These are phyloP conservation scores for Polysphondylium violaceum DNA, from an alignment of 78 protist species.

Conservation along the genomic window DNA sequence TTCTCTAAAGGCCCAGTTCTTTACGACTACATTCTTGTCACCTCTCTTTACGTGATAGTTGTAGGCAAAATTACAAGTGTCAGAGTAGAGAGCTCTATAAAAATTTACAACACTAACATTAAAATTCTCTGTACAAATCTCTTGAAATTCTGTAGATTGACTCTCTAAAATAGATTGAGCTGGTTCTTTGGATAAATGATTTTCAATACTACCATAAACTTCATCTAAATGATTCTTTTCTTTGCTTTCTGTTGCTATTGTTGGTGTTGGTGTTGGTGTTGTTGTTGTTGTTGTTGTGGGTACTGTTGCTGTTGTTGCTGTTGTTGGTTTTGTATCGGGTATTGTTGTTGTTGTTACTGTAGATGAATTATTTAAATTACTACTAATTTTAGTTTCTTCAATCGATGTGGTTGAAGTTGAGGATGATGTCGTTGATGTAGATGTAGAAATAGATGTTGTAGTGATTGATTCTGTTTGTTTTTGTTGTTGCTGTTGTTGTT, in stretches of 20 bases:
- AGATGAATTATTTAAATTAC: not conserved
- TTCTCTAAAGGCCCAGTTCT: slow-evolving; percentile 50
- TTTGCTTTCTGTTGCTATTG: not conserved
- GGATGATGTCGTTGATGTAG: not conserved
- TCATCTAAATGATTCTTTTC: slow-evolving; percentile 69
- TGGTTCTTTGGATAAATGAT: slow-evolving; percentile 30
- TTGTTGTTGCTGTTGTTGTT: not conserved
- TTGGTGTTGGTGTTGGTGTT: not conserved
- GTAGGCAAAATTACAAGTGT: slow-evolving; percentile 60
- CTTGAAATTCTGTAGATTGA: slow-evolving; percentile 63
- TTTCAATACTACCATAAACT: slow-evolving; percentile 39
- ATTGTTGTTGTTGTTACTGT: not conserved
- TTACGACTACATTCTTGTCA: slow-evolving; percentile 34
- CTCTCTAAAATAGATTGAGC: slow-evolving; percentile 66
- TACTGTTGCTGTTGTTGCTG: too few relatives aligned
- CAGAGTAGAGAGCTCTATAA: slow-evolving; percentile 58
- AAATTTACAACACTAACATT: slow-evolving; percentile 58
- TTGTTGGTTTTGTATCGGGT: not conserved
- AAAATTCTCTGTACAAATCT: slow-evolving; percentile 49
- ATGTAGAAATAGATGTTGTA: not conserved
- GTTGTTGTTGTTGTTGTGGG: not conserved
- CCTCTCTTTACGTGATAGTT: slow-evolving; percentile 65
- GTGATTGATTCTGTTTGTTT: not conserved
- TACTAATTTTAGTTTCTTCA: slow-evolving; percentile 7
- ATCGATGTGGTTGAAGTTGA: not conserved